Conservation (phyloP, 768 basidiomycete species). For the Kwoniella bestiolae region DNA sequence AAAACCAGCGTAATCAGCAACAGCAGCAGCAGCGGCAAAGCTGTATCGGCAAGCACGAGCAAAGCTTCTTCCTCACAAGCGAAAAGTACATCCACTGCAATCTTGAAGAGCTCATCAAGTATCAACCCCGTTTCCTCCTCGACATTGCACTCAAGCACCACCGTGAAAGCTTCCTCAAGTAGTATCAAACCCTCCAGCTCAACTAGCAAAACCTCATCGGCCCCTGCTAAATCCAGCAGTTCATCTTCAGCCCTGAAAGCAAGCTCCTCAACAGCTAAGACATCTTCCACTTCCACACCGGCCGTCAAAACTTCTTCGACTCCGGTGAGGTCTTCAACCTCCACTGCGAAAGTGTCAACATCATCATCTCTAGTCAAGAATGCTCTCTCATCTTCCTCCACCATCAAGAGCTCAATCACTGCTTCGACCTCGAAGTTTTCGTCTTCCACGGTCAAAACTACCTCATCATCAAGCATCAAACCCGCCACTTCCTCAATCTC, state of each 20-base stretch:
- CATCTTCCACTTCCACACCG: too few species aligned
- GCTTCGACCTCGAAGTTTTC: neutral
- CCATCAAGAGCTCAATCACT: too few species aligned
- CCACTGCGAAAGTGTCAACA: neutral
- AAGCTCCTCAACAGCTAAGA: too few species aligned
- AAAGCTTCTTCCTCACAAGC: neutral
- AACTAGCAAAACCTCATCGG: neutral
- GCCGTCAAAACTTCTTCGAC: neutral
- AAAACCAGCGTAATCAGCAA: neutral
- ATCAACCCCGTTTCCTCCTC: neutral
- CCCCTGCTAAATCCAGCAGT: neutral
- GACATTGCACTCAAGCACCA: neutral
- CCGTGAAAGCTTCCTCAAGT: neutral
- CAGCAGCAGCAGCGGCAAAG: too few species aligned
- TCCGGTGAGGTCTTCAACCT: too few species aligned
- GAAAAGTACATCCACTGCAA: too few species aligned
- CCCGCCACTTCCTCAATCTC: neutral
- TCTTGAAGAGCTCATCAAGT: neutral
- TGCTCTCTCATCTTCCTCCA: too few species aligned
- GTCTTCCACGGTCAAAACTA: neutral
- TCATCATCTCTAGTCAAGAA: too few species aligned
- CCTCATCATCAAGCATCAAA: neutral
- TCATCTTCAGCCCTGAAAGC: too few species aligned
- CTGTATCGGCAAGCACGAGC: too few species aligned
- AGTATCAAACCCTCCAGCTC: neutral